Base-by-base conservation (phyloP, 2,329 filamentous ascomycete genomes). In the Colletotrichum tamarilloi region DNA sequence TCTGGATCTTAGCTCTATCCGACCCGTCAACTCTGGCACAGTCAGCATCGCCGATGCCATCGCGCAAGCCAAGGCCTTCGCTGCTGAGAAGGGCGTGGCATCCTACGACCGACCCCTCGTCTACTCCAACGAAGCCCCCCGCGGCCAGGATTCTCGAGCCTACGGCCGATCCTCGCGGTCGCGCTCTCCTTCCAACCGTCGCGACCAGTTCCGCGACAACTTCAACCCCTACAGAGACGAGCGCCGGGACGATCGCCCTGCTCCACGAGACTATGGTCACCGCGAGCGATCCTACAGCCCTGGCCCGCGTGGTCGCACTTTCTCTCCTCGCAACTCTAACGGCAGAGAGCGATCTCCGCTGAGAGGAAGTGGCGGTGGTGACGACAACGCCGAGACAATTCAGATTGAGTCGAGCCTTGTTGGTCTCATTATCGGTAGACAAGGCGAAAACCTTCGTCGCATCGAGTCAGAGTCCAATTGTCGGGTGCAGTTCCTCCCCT, bases 161-260 rank as follows among this genome's bases (percentile, higher is more conserved):
- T 95, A 93, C 81, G 85, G 86, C 79, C 57, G 68, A 53, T 87
- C 88, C 66, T 92, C 92, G 32, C 89, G 93, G 74, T 95, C 94
- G 49, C 91, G 94, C 75, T 97, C 95, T 16, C 92, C 92, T 73
- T 88, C 89, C 56, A 82, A 86, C 65, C 88, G 90, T 67, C 92
- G 93, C 79, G 93, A 94, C 78, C 87, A 89, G 71, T 94, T 90
- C 82, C 90, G 92, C 82, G 93, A 95, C 81, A 92, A 91, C 79
- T 92, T 92, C 83, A 96, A 94, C 79, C 93, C 94, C 26, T 97
- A 97, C 82, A 89, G 94, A 80, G 95, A 97, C 80, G 94, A 97
- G 82, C 91, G 95, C 77, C 92, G 95, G 77, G 73, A 75, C 14
- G 92, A 93, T 75, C 86, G 89, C 75, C 88, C 85, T 77, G 87